Evolutionary conservation across 129 eudicot genomes (phyloP).

Genomic region (Tagetes erecta): DNA sequence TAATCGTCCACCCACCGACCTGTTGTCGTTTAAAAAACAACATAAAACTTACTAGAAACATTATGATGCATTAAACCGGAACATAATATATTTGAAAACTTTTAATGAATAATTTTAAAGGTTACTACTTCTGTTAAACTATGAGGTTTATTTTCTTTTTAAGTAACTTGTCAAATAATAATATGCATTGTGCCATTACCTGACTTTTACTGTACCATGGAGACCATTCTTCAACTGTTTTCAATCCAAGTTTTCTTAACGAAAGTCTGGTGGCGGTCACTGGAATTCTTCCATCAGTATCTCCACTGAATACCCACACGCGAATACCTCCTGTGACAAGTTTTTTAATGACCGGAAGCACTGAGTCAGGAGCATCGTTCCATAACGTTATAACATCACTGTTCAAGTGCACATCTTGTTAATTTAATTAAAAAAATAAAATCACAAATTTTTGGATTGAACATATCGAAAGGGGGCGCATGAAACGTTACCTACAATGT

Average conservation of each 20-base stretch:
- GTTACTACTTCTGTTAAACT: too few relatives aligned
- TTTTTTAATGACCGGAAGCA: conserved; percentile 58
- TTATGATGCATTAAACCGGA: too few relatives aligned
- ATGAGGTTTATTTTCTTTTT: too few relatives aligned
- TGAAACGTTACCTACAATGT: conserved; percentile 68
- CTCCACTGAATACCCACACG: conserved; percentile 83
- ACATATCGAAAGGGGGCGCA: not conserved
- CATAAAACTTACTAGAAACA: not conserved
- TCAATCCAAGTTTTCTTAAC: conserved; percentile 63
- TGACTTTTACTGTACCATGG: conserved; percentile 75
- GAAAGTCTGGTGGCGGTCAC: conserved; percentile 71
- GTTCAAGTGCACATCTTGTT: not conserved
- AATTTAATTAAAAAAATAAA: not conserved
- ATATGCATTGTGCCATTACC: conserved; percentile 35
- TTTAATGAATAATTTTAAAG: too few relatives aligned
- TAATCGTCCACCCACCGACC: conserved; percentile 93
- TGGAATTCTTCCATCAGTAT: conserved; percentile 81
- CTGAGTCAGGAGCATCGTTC: conserved; percentile 60
- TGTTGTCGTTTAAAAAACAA: conserved; percentile 11
- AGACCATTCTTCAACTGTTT: conserved; percentile 65
- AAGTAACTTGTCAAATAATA: too few relatives aligned
- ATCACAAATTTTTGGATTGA: not conserved
- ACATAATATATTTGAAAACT: too few relatives aligned
- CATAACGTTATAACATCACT: conserved; percentile 53
- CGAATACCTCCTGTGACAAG: conserved; percentile 62